Evolutionary conservation across 805 yeast genomes (phyloP).

Genomic region (Candida hispaniensis): DNA sequence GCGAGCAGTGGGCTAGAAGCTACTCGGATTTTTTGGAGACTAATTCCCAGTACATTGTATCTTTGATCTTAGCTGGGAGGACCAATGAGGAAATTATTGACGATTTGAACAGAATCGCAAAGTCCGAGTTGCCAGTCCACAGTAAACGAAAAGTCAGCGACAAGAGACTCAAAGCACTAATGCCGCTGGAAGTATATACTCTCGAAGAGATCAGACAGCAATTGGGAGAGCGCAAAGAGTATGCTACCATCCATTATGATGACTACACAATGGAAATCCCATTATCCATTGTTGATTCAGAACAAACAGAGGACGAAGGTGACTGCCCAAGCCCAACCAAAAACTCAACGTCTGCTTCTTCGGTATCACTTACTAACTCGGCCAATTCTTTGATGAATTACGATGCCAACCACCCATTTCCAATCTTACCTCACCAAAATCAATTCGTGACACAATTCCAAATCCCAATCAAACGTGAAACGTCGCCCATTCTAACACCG

Average conservation of each 20-base stretch:
- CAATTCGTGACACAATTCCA: no score
- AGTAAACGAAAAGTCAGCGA: conserved; percentile 12
- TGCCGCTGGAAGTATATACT: conserved; percentile 15
- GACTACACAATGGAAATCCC: conserved; percentile 13
- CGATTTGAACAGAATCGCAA: conserved; percentile 8
- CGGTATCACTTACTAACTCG: no score
- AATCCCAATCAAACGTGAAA: no score
- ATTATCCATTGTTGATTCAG: conserved; percentile 6
- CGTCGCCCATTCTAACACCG: no score
- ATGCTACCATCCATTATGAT: conserved; percentile 1
- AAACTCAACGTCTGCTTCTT: not conserved
- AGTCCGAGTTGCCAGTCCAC: conserved; percentile 4
- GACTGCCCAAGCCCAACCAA: conserved; percentile 3
- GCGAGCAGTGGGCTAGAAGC: conserved; percentile 12
- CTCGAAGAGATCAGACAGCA: conserved; percentile 12
- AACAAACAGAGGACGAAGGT: conserved; percentile 14
- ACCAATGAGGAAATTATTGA: conserved; percentile 13
- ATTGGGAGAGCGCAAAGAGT: conserved; percentile 5
- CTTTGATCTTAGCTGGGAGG: conserved; percentile 12
- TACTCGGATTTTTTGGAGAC: conserved; percentile 14
- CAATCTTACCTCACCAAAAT: conserved; percentile 2
- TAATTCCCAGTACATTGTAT: conserved; percentile 7
- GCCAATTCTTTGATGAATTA: no score
- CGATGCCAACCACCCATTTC: no score
- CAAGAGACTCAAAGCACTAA: conserved; percentile 11